Conservation (phyloP, 2,329 filamentous ascomycete genomes). For the Talaromyces sp. region DNA sequence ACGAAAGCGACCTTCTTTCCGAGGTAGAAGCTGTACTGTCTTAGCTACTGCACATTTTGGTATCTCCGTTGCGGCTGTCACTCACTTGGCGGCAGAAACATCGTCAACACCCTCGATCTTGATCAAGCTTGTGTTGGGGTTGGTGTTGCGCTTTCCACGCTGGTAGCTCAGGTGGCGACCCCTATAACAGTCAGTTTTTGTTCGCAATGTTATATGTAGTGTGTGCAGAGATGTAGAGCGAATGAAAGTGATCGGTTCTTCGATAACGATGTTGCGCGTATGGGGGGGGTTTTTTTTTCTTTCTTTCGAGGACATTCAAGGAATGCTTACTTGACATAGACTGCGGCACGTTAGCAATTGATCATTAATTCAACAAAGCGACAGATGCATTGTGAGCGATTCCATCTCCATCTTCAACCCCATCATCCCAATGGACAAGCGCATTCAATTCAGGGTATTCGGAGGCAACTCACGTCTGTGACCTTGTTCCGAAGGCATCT, state of each 20-base stretch:
- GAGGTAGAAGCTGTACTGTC: constrained; percentile 70
- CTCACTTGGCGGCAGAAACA: constrained; percentile 78
- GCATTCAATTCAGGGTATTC: neutral
- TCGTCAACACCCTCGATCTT: constrained; percentile 98
- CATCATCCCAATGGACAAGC: neutral
- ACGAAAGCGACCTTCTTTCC: constrained; percentile 99
- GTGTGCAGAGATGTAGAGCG: neutral
- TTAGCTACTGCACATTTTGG: neutral
- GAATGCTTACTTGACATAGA: constrained; percentile 82
- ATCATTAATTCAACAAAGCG: neutral
- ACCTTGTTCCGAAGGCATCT: constrained; percentile 83
- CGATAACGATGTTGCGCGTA: neutral
- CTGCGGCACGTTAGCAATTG: constrained; percentile 47
- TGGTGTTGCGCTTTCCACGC: constrained; percentile 87
- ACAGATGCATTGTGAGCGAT: neutral
- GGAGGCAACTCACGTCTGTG: constrained; percentile 70
- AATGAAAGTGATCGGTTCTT: neutral
- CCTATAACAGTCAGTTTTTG: constrained; percentile 53
- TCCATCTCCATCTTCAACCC: neutral
- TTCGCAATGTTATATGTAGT: neutral
- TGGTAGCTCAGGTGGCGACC: constrained; percentile 98
- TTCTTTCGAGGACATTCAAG: constrained; percentile 10
- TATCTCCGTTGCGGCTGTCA: constrained; percentile 5
- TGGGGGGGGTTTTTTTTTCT: no score
- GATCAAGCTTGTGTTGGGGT: constrained; percentile 84